Conservation (phyloP, 257 asterid species). For the Cynanchum wilfordii region DNA sequence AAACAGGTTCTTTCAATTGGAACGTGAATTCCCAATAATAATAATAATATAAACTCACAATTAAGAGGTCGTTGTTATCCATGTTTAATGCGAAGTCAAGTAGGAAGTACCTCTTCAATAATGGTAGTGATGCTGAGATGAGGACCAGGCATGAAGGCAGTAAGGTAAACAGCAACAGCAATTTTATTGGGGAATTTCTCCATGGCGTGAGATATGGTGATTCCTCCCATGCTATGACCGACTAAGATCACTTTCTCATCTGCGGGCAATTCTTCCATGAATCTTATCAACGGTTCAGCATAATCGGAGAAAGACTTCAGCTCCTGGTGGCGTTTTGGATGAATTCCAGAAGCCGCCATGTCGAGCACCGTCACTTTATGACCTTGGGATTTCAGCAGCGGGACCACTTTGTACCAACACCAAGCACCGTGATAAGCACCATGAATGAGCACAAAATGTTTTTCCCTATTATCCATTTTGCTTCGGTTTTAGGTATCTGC, state of each 20-base stretch:
- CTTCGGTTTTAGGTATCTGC: background rate
- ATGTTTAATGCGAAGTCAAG: too few species aligned
- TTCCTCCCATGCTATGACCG: conserved; percentile 44
- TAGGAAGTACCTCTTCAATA: conserved; percentile 21
- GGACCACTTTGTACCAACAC: conserved; percentile 46
- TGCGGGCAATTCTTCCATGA: conserved; percentile 25
- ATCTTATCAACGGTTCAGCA: conserved; percentile 32
- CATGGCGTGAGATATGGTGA: conserved; percentile 34
- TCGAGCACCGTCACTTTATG: conserved; percentile 42
- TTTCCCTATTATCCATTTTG: background rate
- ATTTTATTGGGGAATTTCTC: conserved; percentile 34
- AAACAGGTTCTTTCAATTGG: too few species aligned
- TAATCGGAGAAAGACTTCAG: conserved; percentile 28
- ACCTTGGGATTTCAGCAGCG: conserved; percentile 31
- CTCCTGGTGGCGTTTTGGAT: conserved; percentile 26
- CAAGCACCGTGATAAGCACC: conserved; percentile 56
- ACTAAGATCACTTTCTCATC: conserved; percentile 35
- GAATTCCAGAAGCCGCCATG: conserved; percentile 42
- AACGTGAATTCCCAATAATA: too few species aligned
- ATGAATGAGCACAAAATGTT: conserved; percentile 38
- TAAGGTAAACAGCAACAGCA: conserved; percentile 31
- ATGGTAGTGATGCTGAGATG: background rate
- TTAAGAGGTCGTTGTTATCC: too few species aligned
- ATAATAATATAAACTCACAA: background rate
- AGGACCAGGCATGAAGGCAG: conserved; percentile 39